Base-by-base conservation (phyloP, 495 filamentous ascomycete genomes). In the Podospora pseudocomata region DNA sequence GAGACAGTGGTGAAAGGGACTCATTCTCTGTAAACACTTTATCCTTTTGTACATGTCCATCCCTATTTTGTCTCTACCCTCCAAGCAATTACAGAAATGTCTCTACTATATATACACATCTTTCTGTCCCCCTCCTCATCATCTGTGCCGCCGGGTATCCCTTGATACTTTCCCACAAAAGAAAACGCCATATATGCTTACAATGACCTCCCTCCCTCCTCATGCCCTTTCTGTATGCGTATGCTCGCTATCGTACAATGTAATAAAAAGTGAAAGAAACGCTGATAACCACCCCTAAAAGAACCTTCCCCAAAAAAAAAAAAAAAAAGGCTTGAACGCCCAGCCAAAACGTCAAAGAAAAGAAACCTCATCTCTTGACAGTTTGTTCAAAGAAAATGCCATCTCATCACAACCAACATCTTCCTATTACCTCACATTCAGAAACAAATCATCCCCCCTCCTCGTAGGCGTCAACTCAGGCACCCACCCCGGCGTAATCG, bases 401-500 rank as follows among this genome's bases (percentile, higher is more conserved):
- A 49, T 16, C 9, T 49, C 39, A 49, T 49, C 5, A 39, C 5
- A 23, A 23, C 23, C 23, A 23, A 23, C 23, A 23, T 39, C 34
- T 39, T 6, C 6, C 11, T 39, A 0, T 74, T 71, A 79, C 59
- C 76, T 71, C 56, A 83, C 80, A 71, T 78, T 75, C 74, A 84
- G 72, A 68, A 77, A 78, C 62, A 84, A 70, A 66, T 83, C 81
- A 59, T 81, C 80, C 13, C 82, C 81, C 57, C 78, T 75, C 68
- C 80, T 75, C 59, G 79, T 83, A 7, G 82, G 82, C 68, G 81
- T 84, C 70, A 84, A 61, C 70, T 79, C 75, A n/a, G 84, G 82
- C 68, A 80, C 74, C 83, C 84, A 86, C 1, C 77, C 81, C 0
- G 84, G 84, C 53, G 84, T 86, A 18, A 72, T 74, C 1, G 84